These are phyloP conservation scores for Lipomyces japonicus DNA, from an alignment of 805 yeast genomes.

Conservation along the genomic window DNA sequence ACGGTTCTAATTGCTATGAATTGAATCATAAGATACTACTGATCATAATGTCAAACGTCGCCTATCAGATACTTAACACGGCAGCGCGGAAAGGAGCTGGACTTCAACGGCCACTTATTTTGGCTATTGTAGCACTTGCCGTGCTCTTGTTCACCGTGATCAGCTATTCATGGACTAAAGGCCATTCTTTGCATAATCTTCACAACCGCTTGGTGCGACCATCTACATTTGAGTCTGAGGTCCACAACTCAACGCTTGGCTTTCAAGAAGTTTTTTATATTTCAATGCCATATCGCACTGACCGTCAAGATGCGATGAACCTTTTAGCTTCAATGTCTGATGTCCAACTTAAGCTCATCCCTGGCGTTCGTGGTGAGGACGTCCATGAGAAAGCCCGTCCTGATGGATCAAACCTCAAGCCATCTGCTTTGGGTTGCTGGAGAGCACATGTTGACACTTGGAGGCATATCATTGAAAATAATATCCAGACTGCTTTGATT, in stretches of 20 bases:
- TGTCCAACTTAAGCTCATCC: slow-evolving; percentile 6
- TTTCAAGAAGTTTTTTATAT: slow-evolving; percentile 12
- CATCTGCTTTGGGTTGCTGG: slow-evolving; percentile 12
- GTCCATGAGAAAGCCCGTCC: slow-evolving; percentile 14
- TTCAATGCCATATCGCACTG: slow-evolving; percentile 18
- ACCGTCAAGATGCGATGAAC: slow-evolving; percentile 20
- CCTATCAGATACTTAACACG: no score
- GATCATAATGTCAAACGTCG: no score
- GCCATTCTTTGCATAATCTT: no score
- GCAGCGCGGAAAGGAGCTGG: no score
- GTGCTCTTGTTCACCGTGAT: no score
- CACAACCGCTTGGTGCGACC: no score
- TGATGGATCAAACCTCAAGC: background rate
- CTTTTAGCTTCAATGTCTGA: slow-evolving; percentile 14
- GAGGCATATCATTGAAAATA: slow-evolving; percentile 9
- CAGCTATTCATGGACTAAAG: no score
- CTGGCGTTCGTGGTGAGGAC: slow-evolving; percentile 10
- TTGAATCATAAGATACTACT: no score
- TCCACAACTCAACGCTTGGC: slow-evolving; percentile 17
- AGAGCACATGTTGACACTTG: slow-evolving; percentile 17
- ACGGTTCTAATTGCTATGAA: no score
- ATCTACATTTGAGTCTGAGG: no score
- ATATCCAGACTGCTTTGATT: slow-evolving; percentile 11
- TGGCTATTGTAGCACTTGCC: no score
- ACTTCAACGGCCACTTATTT: no score